Evolutionary conservation across 192 early-diverging fungal genomes (phyloP), one percentile per base, ranked within the genome.

Genomic region (Coemansia sp.): DNA sequence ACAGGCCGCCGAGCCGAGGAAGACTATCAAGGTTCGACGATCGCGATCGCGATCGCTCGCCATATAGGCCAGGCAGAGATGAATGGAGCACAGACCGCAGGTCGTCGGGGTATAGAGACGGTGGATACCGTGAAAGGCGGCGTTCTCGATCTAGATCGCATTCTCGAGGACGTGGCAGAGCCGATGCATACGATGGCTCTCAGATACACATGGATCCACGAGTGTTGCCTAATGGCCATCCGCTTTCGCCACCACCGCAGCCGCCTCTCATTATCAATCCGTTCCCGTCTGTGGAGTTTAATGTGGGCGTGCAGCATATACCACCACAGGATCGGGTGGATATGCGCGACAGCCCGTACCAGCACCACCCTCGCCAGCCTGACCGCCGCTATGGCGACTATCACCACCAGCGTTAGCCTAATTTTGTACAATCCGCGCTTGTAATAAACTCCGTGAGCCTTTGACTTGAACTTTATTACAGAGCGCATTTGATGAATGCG

Each of bases 131-230:
- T 10, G 49, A 49, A 35, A 51, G 60, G 18, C 30, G 53, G 33
- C 64, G 71, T 20, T 67, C 71, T n/a, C 59, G 70, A 18, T 72
- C 70, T 12, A 26, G 60, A 40, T 68, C 67, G 5, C 13, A 18
- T 15, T 63, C 67, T 59, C 56, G 55, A 34, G 48, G 20, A 5
- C 29, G 20, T 16, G 25, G 55, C 3, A 33, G 30, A 33, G 28
- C 55, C n/a, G 55, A n/a, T 31, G 6, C 30, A 31, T 57, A 57
- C 18, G 31, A 8, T 9, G 34, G n/a, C 18, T n/a, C 28, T 34
- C 55, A 15, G 7, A 9, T 18, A 31, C 55, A 57, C 18, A 7
- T 30, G n/a, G 12, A 29, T 13, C 55, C 13, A 31, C 55, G 31
- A 5, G 31, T 33, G 55, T 29, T 26, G 21, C 48, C 48, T 2